Evolutionary conservation across 225 moss, liverwort and hornwort species (phyloP).

Genomic region (Bryum argenteum): DNA sequence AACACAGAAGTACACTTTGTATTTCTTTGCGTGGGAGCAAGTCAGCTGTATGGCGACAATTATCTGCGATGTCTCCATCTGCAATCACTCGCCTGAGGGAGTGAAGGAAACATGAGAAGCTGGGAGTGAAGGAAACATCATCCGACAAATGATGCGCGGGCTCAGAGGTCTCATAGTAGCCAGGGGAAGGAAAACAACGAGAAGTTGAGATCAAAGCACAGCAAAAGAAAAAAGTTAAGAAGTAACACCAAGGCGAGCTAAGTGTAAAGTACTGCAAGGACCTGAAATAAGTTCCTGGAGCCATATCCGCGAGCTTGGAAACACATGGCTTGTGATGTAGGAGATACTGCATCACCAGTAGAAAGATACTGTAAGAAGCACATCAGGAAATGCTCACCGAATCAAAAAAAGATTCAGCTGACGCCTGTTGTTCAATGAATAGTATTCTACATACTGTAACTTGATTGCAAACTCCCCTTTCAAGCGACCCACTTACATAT

Average conservation of each 20-base stretch:
- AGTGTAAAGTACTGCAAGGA: constrained; percentile 13
- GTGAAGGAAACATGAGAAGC: constrained; percentile 24
- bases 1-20: constrained; percentile 54
- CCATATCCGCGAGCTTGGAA: constrained; percentile 62
- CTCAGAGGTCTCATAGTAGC: too few relatives aligned
- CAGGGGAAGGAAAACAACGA: too few relatives aligned
- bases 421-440: neutral
- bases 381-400: neutral
- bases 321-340: constrained; percentile 65
- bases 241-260: constrained; percentile 3
- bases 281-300: constrained; percentile 64
- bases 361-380: constrained; percentile 17
- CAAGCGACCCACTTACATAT: neutral
- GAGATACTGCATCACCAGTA: constrained; percentile 53
- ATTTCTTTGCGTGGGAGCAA: constrained; percentile 56
- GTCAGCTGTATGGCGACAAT: constrained; percentile 45
- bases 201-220: constrained; percentile 21
- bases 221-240: neutral
- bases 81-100: constrained; percentile 62
- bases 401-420: neutral
- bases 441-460: neutral
- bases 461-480: neutral
- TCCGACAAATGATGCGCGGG: too few relatives aligned
- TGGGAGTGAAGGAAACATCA: too few relatives aligned
- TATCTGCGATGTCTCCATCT: constrained; percentile 62